Percentiles rank a stretch among this genome's conserved stretches.
Conservation (phyloP, 2,329 filamentous ascomycete species). For the Scedosporium dehoogii region DNA sequence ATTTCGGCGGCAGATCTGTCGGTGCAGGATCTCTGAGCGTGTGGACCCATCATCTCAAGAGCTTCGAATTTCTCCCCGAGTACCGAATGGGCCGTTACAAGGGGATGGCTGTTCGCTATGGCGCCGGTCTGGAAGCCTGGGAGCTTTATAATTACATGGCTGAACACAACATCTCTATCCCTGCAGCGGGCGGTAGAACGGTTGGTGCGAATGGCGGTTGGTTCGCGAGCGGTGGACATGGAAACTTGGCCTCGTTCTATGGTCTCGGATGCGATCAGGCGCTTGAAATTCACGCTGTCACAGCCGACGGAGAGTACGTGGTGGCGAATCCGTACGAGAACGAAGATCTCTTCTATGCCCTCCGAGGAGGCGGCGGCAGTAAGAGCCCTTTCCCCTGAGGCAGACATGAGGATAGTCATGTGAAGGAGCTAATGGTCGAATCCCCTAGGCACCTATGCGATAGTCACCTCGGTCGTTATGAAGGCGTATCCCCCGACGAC, state of each 20-base stretch:
- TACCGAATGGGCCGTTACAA: constrained; percentile 31
- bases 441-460: constrained; percentile 27
- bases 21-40: constrained; percentile 26
- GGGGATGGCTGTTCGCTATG: constrained; percentile 43
- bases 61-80: constrained; percentile 28
- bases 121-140: constrained; percentile 39
- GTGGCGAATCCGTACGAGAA: constrained; percentile 29
- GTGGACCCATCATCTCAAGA: constrained; percentile 29
- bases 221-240: constrained; percentile 45
- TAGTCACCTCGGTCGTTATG: constrained; percentile 28
- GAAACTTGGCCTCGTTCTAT: constrained; percentile 22
- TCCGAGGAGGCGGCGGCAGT: constrained; percentile 30
- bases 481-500: constrained; percentile 22
- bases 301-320: constrained; percentile 32
- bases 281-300: constrained; percentile 36
- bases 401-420: too few relatives aligned
- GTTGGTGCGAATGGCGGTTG: constrained; percentile 45
- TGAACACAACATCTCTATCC: constrained; percentile 13
- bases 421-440: too few relatives aligned
- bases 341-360: constrained; percentile 38
- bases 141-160: constrained; percentile 31
- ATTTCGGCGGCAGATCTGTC: constrained; percentile 31
- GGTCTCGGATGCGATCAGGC: constrained; percentile 41
- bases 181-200: constrained; percentile 23
- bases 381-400: not conserved